Percentiles rank a stretch among this genome's conserved stretches.
Conservation (phyloP, 1,284 basidiomycete genomes). For the Schizophyllum commune region DNA sequence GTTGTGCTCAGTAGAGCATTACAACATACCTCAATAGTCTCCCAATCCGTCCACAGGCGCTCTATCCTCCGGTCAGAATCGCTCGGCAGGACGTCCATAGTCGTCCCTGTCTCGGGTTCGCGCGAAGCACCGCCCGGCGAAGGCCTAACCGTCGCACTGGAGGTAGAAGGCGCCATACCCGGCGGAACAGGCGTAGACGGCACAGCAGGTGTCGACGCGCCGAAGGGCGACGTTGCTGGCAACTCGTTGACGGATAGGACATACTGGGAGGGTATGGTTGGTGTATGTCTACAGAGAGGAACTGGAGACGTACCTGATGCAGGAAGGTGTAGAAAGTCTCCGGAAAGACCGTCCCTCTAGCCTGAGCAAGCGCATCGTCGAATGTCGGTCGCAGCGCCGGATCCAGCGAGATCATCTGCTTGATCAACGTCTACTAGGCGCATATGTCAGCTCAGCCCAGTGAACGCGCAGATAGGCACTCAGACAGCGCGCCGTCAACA, state of each 20-base stretch:
- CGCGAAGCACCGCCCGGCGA: conserved; percentile 14
- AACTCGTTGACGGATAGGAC: conserved; percentile 74
- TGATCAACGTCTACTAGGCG: conserved; percentile 65
- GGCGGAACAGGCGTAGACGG: conserved; percentile 23
- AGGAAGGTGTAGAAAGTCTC: conserved; percentile 93
- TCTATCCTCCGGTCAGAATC: conserved; percentile 77
- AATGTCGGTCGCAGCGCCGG: conserved; percentile 76
- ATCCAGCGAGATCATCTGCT: conserved; percentile 84
- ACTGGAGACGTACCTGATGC: conserved; percentile 27
- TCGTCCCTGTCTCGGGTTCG: conserved; percentile 17
- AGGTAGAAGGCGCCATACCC: conserved; percentile 20
- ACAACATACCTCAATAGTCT: conserved; percentile 62
- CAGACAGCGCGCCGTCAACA: neutral
- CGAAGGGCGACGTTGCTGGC: conserved; percentile 35
- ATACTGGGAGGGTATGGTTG: conserved; percentile 44
- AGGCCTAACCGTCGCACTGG: conserved; percentile 18
- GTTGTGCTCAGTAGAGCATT: neutral
- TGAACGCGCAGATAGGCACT: no score
- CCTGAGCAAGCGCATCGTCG: conserved; percentile 71
- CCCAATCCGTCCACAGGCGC: conserved; percentile 75
- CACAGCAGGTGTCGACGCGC: conserved; percentile 18
- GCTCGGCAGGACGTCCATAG: conserved; percentile 46
- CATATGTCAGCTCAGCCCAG: no score
- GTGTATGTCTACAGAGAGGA: neutral
- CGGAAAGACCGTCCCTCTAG: conserved; percentile 80